Evolutionary conservation across 257 asterid species (phyloP).

Genomic region (Penstemon barbatus): DNA sequence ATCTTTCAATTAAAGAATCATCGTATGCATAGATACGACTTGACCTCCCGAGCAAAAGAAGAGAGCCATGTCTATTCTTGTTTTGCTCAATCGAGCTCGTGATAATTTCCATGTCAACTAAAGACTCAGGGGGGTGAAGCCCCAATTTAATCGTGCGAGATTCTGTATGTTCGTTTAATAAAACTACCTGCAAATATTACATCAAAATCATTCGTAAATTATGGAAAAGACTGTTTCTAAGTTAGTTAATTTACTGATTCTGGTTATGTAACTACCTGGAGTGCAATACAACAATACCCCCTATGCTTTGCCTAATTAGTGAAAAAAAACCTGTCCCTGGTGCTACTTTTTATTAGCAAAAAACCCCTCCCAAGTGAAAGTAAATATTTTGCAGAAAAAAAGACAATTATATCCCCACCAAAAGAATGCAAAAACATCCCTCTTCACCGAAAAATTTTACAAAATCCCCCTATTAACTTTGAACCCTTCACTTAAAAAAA

Average conservation of each 20-base stretch:
- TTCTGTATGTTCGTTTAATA: slow-evolving; percentile 75
- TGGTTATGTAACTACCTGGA: background rate
- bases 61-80: slow-evolving; percentile 50
- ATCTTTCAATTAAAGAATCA: slow-evolving; percentile 68
- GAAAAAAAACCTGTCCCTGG: too few relatives aligned
- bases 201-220: slow-evolving; percentile 20
- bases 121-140: slow-evolving; percentile 61
- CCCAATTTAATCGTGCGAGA: slow-evolving; percentile 76
- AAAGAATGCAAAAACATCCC: too few relatives aligned
- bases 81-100: slow-evolving; percentile 49
- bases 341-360: too few relatives aligned
- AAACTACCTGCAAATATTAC: slow-evolving; percentile 69
- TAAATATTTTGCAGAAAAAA: too few relatives aligned
- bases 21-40: slow-evolving; percentile 62
- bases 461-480: too few relatives aligned
- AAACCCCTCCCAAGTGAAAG: too few relatives aligned
- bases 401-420: too few relatives aligned
- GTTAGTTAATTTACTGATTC: slow-evolving; percentile 5
- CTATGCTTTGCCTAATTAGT: too few relatives aligned
- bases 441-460: too few relatives aligned
- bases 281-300: too few relatives aligned
- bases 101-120: slow-evolving; percentile 69
- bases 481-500: too few relatives aligned
- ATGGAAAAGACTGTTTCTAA: background rate
- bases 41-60: slow-evolving; percentile 75